Evolutionary conservation across 2,329 filamentous ascomycete species (phyloP).

Genomic region (Atkinsonella texensis): DNA sequence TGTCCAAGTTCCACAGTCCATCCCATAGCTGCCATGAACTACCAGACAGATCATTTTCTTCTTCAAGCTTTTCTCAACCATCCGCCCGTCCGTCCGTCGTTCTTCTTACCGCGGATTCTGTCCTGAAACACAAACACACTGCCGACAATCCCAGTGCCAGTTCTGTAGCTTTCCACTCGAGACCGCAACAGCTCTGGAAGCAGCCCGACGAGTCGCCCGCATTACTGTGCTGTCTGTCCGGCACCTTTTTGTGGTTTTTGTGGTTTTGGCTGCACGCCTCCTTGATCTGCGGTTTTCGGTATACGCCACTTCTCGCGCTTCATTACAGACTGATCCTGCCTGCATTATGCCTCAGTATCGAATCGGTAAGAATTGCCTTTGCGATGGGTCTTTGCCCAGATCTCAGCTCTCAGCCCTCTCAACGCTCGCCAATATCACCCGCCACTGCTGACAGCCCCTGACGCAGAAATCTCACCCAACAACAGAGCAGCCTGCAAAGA

Average conservation of each 20-base stretch:
- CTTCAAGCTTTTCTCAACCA: no score
- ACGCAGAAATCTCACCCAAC: conserved; percentile 57
- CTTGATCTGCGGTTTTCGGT: not conserved
- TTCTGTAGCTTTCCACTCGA: no score
- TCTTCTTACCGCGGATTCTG: no score
- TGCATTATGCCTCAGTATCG: conserved; percentile 30
- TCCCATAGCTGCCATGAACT: not conserved
- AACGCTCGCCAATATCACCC: not conserved
- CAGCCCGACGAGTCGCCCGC: no score
- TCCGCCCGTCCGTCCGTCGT: no score
- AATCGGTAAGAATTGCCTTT: conserved; percentile 26
- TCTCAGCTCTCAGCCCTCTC: not conserved
- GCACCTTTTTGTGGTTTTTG: no score
- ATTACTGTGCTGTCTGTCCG: no score
- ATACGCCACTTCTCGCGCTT: not conserved
- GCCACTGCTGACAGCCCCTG: not conserved
- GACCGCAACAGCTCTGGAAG: no score
- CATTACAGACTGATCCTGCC: not conserved
- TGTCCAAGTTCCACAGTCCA: not conserved
- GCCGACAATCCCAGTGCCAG: no score
- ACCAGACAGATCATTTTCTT: not conserved
- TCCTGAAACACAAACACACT: no score
- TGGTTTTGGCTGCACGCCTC: not conserved
- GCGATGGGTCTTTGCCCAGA: no score
- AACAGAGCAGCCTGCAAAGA: conserved; percentile 65